Conservation (phyloP, 2,329 filamentous ascomycete species). For the Hortaea sp. region DNA sequence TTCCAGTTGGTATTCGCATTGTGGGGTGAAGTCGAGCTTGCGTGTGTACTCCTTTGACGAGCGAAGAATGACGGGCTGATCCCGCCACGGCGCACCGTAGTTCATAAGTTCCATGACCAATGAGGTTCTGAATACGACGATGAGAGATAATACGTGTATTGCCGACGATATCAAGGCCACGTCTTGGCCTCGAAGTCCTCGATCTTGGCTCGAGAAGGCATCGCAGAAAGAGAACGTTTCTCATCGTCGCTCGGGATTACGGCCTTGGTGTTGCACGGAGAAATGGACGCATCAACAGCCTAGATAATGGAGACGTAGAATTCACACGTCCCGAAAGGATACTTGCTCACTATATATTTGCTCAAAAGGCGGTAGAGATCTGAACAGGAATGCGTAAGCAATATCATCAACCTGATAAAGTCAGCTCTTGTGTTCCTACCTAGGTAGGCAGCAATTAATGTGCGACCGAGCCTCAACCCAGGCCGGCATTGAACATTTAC, state of each 20-base stretch:
- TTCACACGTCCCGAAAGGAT: too few relatives aligned
- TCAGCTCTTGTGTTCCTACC: too few relatives aligned
- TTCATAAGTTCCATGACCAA: background rate
- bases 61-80: constrained; percentile 32
- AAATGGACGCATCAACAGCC: too few relatives aligned
- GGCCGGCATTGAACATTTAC: too few relatives aligned
- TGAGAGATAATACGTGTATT: background rate
- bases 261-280: background rate
- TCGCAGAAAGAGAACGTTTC: background rate
- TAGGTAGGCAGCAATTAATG: too few relatives aligned
- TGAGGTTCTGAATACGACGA: background rate
- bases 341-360: too few relatives aligned
- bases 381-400: too few relatives aligned
- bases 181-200: background rate
- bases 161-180: background rate
- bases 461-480: too few relatives aligned
- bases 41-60: constrained; percentile 25
- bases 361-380: too few relatives aligned
- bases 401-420: too few relatives aligned
- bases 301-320: too few relatives aligned
- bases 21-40: constrained; percentile 26
- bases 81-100: constrained; percentile 28
- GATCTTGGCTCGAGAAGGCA: background rate
- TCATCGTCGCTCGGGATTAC: background rate
- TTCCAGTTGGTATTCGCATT: constrained; percentile 38